Base-by-base conservation (phyloP, 2,329 filamentous ascomycete species). In the Aspergillus thermomutatus region DNA sequence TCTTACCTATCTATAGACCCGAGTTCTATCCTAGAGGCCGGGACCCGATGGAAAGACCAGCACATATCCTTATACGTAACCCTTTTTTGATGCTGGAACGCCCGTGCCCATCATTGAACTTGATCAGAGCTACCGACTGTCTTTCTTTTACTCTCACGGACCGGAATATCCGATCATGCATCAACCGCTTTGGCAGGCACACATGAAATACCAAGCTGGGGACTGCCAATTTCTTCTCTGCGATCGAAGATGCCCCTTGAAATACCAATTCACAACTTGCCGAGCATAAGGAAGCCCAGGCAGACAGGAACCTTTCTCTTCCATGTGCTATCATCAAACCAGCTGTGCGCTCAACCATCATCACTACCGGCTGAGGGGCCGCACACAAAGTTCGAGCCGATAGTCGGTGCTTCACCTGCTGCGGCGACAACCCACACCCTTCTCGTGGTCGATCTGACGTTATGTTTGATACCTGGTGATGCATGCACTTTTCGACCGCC, bases 1-100 rank as follows among this genome's bases (percentile, higher is more conserved):
- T 46, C 62, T 70, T 56, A 69, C 63, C 51, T 51, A 57, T 40
- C 54, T 60, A 55, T 58, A 72, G 70, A 72, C 70, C 51, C 66
- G 67, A 23, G 70, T 72, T 25, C 56, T 72, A 27, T 65, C 69
- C 50, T 72, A 64, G 69, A 50, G 5, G 14, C 31, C 8, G 14
- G 4, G n/a, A 40, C 25, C 7, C 19, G 14, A 37, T 37, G 6
- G 8, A 23, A n/a, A 23, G 19, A 23, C 14, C 10, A 7, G 11
- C 43, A 14, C 10, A 14, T 26, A 25, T 14, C 21, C 9, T 26
- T 21, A 23, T 23, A 23, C 21, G 2, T 14, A 23, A 46, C 10
- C 21, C 19, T 9, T 10, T 23, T 43, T 9, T 45, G 41, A 45
- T 45, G 41, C 41, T 23, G 4, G 19, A 46, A 25, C 43, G 11